Conservation (phyloP, 306 rosid species). For the Acacia acuminata region DNA sequence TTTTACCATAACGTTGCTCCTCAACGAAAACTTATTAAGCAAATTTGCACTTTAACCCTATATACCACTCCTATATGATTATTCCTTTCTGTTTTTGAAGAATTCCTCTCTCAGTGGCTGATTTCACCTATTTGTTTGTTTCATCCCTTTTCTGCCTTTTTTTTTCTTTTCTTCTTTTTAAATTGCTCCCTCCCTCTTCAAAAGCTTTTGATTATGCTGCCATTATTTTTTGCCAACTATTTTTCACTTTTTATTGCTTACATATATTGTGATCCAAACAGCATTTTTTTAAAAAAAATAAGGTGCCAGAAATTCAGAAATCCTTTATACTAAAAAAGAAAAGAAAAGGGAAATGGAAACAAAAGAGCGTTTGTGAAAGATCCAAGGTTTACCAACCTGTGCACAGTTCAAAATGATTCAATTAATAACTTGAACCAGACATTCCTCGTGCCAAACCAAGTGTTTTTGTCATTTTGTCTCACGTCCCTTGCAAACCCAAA, state of each 20-base stretch:
- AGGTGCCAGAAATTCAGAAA: no score
- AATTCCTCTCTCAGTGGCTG: neutral
- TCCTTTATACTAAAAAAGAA: neutral
- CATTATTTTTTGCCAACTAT: no score
- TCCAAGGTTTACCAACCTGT: neutral
- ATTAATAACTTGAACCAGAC: neutral
- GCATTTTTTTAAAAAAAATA: no score
- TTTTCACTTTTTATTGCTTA: neutral
- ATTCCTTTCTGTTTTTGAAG: no score
- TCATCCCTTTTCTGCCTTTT: neutral
- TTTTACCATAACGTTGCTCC: fast-evolving
- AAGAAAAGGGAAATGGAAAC: no score
- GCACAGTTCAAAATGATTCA: neutral
- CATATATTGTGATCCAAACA: neutral
- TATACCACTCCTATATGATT: no score
- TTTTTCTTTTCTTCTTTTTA: neutral
- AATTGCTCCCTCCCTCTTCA: neutral
- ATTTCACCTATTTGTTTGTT: neutral
- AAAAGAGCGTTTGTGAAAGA: no score
- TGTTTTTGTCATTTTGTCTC: neutral
- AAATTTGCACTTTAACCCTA: no score
- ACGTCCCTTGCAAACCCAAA: neutral
- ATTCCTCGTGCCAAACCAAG: neutral
- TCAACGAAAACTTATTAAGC: no score
- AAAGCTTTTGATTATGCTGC: neutral